Conservation (phyloP, 129 eudicot genomes). For the Cynara cardunculus region DNA sequence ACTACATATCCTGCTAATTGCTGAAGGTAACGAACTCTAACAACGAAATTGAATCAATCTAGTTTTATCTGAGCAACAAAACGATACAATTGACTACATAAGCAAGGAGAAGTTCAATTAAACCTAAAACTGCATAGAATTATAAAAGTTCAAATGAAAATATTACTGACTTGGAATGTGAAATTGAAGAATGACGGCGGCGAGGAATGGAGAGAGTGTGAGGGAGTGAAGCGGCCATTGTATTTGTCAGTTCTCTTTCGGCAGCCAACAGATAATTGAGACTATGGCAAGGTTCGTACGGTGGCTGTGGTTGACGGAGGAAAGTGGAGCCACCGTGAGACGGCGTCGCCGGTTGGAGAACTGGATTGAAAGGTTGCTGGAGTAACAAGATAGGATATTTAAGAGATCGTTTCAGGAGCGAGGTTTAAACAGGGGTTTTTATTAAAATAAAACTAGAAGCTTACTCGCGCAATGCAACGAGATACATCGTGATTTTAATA, state of each 20-base stretch:
- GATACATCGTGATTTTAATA: too few species aligned
- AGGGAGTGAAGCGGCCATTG: slow-evolving; percentile 40
- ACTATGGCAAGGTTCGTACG: background rate
- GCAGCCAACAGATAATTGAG: background rate
- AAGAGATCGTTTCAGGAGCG: background rate
- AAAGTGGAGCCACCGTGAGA: slow-evolving; percentile 11
- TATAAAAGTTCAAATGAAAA: background rate
- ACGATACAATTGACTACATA: background rate
- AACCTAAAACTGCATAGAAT: background rate
- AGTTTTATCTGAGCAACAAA: background rate
- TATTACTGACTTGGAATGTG: slow-evolving; percentile 34
- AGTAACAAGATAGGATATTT: slow-evolving; percentile 25
- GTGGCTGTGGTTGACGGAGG: slow-evolving; percentile 15
- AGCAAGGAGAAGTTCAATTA: background rate
- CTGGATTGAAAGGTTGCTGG: background rate
- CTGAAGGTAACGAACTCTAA: background rate
- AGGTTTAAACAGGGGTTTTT: slow-evolving; percentile 24
- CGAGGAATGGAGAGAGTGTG: slow-evolving; percentile 39
- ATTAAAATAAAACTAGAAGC: too few species aligned
- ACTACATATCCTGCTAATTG: background rate
- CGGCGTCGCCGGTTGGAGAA: slow-evolving; percentile 26
- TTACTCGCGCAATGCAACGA: too few species aligned
- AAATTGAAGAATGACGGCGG: slow-evolving; percentile 23
- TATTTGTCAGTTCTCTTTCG: background rate
- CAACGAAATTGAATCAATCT: background rate